Conservation (phyloP, 2,329 filamentous ascomycete species). For the Pestalotiopsis sp. region DNA sequence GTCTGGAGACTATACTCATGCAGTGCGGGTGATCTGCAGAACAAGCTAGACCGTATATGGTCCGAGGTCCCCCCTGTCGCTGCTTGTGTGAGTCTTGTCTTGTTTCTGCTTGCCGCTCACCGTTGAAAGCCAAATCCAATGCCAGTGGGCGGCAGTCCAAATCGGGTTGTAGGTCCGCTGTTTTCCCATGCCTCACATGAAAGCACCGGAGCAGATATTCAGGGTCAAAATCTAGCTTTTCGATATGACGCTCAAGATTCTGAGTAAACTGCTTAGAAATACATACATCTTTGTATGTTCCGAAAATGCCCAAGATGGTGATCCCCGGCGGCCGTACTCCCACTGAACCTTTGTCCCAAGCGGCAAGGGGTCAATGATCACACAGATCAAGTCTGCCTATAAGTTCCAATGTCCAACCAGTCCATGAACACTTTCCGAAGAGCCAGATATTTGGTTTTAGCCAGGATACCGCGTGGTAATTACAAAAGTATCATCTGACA, state of each 20-base stretch:
- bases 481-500: no score
- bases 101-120: background rate
- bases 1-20: background rate
- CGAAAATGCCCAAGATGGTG: background rate
- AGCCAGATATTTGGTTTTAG: background rate
- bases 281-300: background rate
- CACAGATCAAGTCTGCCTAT: background rate
- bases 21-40: background rate
- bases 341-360: background rate
- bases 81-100: background rate
- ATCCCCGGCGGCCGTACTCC: background rate
- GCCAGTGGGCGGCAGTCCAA: background rate
- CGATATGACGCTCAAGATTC: background rate
- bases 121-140: background rate
- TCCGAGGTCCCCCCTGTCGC: background rate
- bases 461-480: no score
- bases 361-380: background rate
- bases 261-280: background rate
- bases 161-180: background rate
- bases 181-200: background rate
- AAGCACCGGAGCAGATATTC: background rate
- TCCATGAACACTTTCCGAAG: background rate
- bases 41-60: background rate
- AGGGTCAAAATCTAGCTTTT: background rate
- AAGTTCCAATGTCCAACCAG: background rate